A percentile compares a stretch with the other conserved stretches of the same genome.
phyloP scores from a whole-genome alignment of 148 eudicot genomes.

The Euryodendron excelsum region DNA sequence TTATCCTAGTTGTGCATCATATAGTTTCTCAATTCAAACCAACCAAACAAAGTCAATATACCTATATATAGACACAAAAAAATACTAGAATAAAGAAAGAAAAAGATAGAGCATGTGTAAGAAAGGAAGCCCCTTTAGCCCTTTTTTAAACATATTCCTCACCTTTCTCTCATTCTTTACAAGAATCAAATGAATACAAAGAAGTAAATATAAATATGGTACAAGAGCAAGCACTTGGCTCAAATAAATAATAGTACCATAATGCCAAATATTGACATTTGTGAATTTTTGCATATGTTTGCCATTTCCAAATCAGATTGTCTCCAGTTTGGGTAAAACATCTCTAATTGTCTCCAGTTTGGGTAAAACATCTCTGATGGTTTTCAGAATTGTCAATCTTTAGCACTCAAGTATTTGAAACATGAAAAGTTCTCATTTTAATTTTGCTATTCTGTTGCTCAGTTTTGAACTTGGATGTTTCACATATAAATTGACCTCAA shows the following conservation, averaged over 20 bases:
- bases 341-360: too few relatives aligned
- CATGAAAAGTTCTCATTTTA: not conserved
- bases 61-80: too few relatives aligned
- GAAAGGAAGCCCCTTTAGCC: too few relatives aligned
- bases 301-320: not conserved
- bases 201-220: not conserved
- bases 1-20: too few relatives aligned
- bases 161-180: conserved; percentile 1
- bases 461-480: not conserved
- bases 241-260: too few relatives aligned
- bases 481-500: conserved; percentile 8
- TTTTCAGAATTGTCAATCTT: not conserved
- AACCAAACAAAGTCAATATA: too few relatives aligned
- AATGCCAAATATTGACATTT: too few relatives aligned
- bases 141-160: conserved; percentile 11
- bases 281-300: not conserved
- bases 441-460: not conserved
- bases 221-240: not conserved
- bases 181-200: conserved; percentile 7
- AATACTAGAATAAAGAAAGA: conserved; percentile 1
- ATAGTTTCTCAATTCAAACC: too few relatives aligned
- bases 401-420: not conserved
- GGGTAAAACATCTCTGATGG: too few relatives aligned
- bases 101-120: not conserved
- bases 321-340: not conserved